Base-by-base conservation (phyloP, 2,329 filamentous ascomycete genomes). In the Fusarium sp. region DNA sequence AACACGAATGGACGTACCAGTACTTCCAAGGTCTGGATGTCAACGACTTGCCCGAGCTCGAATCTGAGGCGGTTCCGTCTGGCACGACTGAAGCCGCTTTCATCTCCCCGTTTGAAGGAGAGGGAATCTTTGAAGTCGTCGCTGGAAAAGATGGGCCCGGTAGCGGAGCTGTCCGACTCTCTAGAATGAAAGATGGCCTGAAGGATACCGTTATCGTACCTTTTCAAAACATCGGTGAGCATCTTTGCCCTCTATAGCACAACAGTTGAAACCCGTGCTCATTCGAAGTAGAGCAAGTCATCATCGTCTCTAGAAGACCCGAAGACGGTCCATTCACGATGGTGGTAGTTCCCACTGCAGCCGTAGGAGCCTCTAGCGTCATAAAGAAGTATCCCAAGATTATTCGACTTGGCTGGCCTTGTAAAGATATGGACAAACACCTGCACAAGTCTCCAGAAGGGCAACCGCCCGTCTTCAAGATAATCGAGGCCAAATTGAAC, bases 341-440 rank as follows among this genome's bases (percentile, higher is more conserved):
- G 14, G n/a, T 68, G 6, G 37, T 68, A 5, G 66, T 64, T 10
- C 61, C 61, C 20, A 67, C 65, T 10, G 65, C 59, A 14, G 60
- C 65, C n/a, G 61, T 61, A 6, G 58, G 59, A 3, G 50, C 39
- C 16, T 64, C 65, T 3, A 13, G 27, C 11, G 59, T 37, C 20
- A 39, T 22, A 4, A 57, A 39, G 20, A 45, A 29, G 22, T 64
- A 64, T 20, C 60, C 65, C 14, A 29, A 52, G 50, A 68, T 64
- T 14, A 64, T 68, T 31, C 65, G 39, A 14, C 37, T 64, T 14
- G n/a, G 29, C n/a, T 64, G 29, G 29, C 60, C 50, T 48, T 35
- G 63, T n/a, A n/a, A 18, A 33, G 41, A 41, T n/a, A 14, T 33
- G 18, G 31, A 45, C 22, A 29, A 20, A 54, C 35, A 24, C 18